These are phyloP conservation scores for Dipodascus albidus DNA, from an alignment of 805 yeast genomes.

Conservation along the genomic window DNA sequence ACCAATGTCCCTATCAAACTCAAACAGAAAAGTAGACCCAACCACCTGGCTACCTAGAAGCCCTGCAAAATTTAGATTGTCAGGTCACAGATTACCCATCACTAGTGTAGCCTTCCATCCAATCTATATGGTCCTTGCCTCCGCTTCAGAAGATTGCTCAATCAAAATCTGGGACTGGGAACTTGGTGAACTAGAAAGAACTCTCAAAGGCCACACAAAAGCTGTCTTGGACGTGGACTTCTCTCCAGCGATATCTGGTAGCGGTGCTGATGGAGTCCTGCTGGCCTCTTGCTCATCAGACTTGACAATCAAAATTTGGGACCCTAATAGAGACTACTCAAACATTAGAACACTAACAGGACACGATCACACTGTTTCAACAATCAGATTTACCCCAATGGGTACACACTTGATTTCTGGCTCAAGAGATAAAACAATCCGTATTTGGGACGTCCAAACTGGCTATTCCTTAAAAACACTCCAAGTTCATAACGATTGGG, in stretches of 20 bases:
- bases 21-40: constrained; percentile 14
- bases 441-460: constrained; percentile 56
- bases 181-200: constrained; percentile 46
- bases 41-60: constrained; percentile 54
- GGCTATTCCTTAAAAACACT: constrained; percentile 62
- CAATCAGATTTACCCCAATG: constrained; percentile 40
- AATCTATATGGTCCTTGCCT: constrained; percentile 46
- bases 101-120: constrained; percentile 67
- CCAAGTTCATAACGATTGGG: constrained; percentile 84
- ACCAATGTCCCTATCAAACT: constrained; percentile 18
- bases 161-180: constrained; percentile 66
- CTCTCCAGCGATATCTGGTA: constrained; percentile 25
- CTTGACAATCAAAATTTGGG: constrained; percentile 59
- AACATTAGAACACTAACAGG: constrained; percentile 60
- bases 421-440: constrained; percentile 84
- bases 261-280: constrained; percentile 19
- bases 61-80: constrained; percentile 30
- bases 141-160: constrained; percentile 64
- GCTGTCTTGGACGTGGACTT: constrained; percentile 48
- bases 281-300: constrained; percentile 44
- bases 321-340: constrained; percentile 35
- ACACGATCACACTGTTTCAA: constrained; percentile 78
- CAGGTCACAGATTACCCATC: constrained; percentile 50
- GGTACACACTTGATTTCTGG: constrained; percentile 48
- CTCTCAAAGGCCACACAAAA: constrained; percentile 68